Evolutionary conservation across 78 protist species (phyloP), one percentile per base, ranked within the genome.

Genomic region (Goniomonas avonlea): DNA sequence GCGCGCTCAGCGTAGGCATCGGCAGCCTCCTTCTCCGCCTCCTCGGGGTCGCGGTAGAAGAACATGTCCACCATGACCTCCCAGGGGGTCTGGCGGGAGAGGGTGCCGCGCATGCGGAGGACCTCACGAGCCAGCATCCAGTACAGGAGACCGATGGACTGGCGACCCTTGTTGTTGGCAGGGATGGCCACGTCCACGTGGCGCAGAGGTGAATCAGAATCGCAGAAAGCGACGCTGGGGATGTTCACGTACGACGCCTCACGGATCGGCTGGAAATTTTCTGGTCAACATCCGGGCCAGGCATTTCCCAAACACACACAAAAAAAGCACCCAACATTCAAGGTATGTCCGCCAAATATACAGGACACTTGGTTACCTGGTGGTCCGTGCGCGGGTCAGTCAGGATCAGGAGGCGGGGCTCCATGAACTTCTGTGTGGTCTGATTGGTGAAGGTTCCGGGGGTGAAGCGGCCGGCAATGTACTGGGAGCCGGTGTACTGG

Each of bases 401-500:
- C 80, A 95, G 88, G 74, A 98, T 80, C 50, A 98, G 85, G n/a
- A 98, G 87, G 60, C 98, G 94, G 79, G 99, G 99, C 94, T 98
- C 99, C 76, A 80, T 70, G 98, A 94, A 98, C 59, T 88, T 89
- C 45, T 81, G 58, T 80, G 91, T 93, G 85, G 90, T 93, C 89
- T 94, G 97, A 89, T 98, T 98, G 85, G 99, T 98, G 90, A 98
- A 96, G 83, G 96, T 91, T 77, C 99, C 99, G 73, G 99, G 99
- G 80, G 96, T 95, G 97, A 81, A 98, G 77, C 99, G 92, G 65
- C 98, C 96, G 68, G 96, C 95, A 76, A 95, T 68, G 78, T 95
- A 84, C 37, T 82, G 55, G 65, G 98, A 92, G 73, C 94, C 92
- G 13, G 89, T 79, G 89, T 94, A 88, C 82, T 85, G 82, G 77